Percentiles rank a stretch among this genome's conserved stretches.
These are phyloP conservation scores for Penicillium ucsense DNA, from an alignment of 495 filamentous ascomycete genomes.

Conservation along the genomic window DNA sequence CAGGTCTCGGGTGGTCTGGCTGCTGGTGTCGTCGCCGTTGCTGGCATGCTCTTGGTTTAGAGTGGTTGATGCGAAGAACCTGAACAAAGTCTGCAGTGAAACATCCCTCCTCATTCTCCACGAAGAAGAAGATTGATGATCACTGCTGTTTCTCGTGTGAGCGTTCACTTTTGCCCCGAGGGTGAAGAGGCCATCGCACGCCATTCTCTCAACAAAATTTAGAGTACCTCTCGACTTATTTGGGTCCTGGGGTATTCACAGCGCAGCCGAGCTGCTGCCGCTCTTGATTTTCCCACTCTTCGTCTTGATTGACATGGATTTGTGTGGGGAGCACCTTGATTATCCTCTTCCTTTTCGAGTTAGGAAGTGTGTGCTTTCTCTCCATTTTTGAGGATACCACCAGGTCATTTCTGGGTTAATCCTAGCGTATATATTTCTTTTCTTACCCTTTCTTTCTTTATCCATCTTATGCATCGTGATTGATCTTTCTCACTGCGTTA, in stretches of 20 bases:
- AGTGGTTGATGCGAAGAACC: neutral
- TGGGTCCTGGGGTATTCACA: conserved; percentile 8
- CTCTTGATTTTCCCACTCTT: neutral
- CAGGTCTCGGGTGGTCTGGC: conserved; percentile 25
- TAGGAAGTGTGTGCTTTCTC: conserved; percentile 1
- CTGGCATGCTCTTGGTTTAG: conserved; percentile 37
- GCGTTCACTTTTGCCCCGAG: neutral
- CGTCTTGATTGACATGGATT: neutral
- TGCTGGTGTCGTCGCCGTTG: conserved; percentile 34
- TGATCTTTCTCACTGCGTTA: too few species aligned
- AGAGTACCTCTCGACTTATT: neutral
- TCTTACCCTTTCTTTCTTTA: conserved; percentile 7
- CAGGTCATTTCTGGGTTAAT: conserved; percentile 1
- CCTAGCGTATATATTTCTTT: conserved; percentile 13
- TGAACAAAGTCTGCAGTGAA: too few species aligned
- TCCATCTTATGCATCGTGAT: neutral
- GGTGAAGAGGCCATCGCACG: too few species aligned
- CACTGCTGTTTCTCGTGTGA: neutral
- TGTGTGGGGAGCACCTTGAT: neutral
- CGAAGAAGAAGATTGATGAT: neutral
- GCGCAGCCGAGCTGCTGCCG: neutral
- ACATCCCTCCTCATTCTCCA: too few species aligned
- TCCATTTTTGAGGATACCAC: neutral
- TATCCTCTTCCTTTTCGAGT: neutral
- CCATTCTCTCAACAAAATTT: too few species aligned